These are phyloP conservation scores for Prunus mume DNA, from an alignment of 306 rosid species.

Conservation along the genomic window DNA sequence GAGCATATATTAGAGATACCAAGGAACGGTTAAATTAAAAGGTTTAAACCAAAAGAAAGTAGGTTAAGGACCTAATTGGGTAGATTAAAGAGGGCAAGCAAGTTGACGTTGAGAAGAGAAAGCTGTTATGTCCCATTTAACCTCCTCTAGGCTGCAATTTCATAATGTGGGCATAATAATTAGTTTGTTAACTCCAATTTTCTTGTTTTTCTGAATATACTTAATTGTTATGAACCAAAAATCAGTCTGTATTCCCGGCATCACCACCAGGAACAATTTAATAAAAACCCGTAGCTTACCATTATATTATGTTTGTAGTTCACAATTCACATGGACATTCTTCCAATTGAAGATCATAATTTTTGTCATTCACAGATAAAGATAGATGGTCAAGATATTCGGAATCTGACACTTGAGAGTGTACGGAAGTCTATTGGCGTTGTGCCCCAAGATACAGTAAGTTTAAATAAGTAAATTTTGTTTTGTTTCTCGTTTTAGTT, in stretches of 20 bases:
- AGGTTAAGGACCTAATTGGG: neutral
- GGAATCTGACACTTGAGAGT: constrained; percentile 78
- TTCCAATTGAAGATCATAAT: neutral
- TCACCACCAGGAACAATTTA: neutral
- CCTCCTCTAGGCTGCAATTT: neutral
- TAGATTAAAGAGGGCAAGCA: neutral
- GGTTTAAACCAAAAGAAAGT: neutral
- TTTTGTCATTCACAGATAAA: constrained; percentile 51
- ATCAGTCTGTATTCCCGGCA: neutral
- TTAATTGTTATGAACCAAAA: neutral
- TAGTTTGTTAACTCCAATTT: neutral
- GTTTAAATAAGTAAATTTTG: constrained; percentile 21
- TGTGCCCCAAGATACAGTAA: constrained; percentile 97
- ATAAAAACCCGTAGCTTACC: neutral
- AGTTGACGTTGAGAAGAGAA: neutral
- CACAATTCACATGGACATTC: neutral
- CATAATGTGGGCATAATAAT: neutral
- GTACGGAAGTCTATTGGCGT: constrained; percentile 81
- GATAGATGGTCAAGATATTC: constrained; percentile 84
- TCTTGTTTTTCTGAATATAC: neutral
- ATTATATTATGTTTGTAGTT: neutral
- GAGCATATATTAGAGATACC: neutral
- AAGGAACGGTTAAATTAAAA: neutral
- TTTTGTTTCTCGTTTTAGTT: constrained; percentile 11
- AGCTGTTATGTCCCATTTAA: neutral